A percentile compares a stretch with the other conserved stretches of the same genome.
These are phyloP conservation scores for Hypsizygus ulmarius DNA, from an alignment of 1,284 basidiomycete species.

Conservation along the genomic window DNA sequence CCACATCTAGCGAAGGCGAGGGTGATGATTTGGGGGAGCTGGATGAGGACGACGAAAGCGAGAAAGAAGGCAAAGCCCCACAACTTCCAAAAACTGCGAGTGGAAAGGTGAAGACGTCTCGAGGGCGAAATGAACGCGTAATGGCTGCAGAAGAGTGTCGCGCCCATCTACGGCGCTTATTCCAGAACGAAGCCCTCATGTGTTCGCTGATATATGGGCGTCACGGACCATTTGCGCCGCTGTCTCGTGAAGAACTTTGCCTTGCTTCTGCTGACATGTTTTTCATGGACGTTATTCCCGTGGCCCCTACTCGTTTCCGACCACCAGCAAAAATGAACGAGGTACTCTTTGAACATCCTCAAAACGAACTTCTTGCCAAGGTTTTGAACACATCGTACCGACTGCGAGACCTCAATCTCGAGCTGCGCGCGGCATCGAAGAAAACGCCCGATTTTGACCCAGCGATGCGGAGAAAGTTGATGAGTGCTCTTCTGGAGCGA, in stretches of 20 bases:
- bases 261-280: constrained; percentile 91
- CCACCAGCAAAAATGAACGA: constrained; percentile 94
- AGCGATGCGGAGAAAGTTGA: constrained; percentile 53
- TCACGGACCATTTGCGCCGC: constrained; percentile 79
- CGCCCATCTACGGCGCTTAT: constrained; percentile 88
- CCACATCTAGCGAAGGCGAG: constrained; percentile 41
- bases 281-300: constrained; percentile 91
- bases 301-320: constrained; percentile 94
- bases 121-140: constrained; percentile 86
- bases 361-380: constrained; percentile 91
- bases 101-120: constrained; percentile 71
- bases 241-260: constrained; percentile 54
- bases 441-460: constrained; percentile 62
- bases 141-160: constrained; percentile 91
- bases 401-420: constrained; percentile 76
- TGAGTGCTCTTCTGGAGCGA: constrained; percentile 75
- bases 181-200: constrained; percentile 79
- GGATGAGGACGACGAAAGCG: constrained; percentile 40
- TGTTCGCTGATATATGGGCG: constrained; percentile 90
- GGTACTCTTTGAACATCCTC: constrained; percentile 92
- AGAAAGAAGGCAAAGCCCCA: constrained; percentile 31
- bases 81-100: constrained; percentile 66
- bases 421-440: constrained; percentile 58
- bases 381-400: constrained; percentile 83
- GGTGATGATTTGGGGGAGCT: constrained; percentile 38